Conservation (phyloP, 345 rosid species). For the Rhizophora apiculata region DNA sequence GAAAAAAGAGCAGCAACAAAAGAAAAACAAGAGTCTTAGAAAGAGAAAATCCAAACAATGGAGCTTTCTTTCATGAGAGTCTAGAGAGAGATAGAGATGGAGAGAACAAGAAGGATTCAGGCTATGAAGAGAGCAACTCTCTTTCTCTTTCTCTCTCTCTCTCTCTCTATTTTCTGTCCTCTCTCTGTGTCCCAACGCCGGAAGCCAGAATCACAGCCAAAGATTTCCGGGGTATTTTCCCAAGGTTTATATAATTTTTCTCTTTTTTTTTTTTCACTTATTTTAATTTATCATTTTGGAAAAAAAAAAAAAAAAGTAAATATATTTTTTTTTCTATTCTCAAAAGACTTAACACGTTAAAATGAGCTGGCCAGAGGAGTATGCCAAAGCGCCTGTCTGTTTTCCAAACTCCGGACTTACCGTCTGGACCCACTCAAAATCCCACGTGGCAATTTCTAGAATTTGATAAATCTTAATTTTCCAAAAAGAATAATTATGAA, state of each 20-base stretch:
- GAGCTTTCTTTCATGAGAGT: slow-evolving; percentile 12
- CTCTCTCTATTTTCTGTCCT: slow-evolving; percentile 9
- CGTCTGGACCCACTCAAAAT: not conserved
- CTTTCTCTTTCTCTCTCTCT: not conserved
- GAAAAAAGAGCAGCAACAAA: not conserved
- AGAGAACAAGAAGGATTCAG: slow-evolving; percentile 28
- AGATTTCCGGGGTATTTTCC: slow-evolving; percentile 32
- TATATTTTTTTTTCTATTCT: not conserved
- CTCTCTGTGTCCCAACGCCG: slow-evolving; percentile 12
- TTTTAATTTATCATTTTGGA: not conserved
- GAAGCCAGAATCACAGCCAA: slow-evolving; percentile 46
- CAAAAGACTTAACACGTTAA: not conserved
- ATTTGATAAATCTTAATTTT: not conserved
- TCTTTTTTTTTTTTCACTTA: not conserved
- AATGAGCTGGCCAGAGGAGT: not conserved
- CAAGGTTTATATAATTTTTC: not conserved
- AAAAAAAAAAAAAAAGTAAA: not conserved
- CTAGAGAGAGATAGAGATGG: slow-evolving; percentile 17
- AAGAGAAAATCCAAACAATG: slow-evolving; percentile 7
- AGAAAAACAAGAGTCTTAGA: too few relatives aligned
- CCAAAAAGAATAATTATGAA: not conserved
- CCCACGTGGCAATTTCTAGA: not conserved
- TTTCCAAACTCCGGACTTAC: not conserved
- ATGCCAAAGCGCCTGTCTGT: not conserved
- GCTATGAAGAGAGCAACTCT: slow-evolving; percentile 27